Conservation (phyloP, 805 yeast genomes). For the Saccharomycopsis vini region DNA sequence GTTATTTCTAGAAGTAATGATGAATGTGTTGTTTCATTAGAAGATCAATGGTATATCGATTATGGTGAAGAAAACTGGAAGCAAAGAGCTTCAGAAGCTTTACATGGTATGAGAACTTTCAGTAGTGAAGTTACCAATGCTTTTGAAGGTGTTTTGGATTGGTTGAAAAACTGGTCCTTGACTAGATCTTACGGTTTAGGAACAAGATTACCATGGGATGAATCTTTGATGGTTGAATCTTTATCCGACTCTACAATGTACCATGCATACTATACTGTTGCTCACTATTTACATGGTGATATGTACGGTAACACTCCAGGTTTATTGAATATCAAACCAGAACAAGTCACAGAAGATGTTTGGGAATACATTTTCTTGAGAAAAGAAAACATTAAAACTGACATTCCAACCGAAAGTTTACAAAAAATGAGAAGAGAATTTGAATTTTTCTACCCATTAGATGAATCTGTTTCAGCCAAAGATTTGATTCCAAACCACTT, state of each 20-base stretch:
- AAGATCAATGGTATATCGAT: slow-evolving; percentile 97
- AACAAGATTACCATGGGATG: slow-evolving; percentile 94
- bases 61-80: slow-evolving; percentile 95
- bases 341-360: slow-evolving; percentile 85
- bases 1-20: slow-evolving; percentile 96
- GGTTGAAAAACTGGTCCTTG: slow-evolving; percentile 98
- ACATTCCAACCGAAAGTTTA: slow-evolving; percentile 60
- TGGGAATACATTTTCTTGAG: slow-evolving; percentile 85
- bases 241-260: slow-evolving; percentile 92
- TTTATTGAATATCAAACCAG: slow-evolving; percentile 62
- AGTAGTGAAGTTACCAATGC: slow-evolving; percentile 80
- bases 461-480: slow-evolving; percentile 86
- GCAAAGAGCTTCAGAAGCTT: slow-evolving; percentile 67
- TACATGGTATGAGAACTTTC: slow-evolving; percentile 67
- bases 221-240: slow-evolving; percentile 85
- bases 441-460: slow-evolving; percentile 94
- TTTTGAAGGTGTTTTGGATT: slow-evolving; percentile 86
- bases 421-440: slow-evolving; percentile 81
- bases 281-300: slow-evolving; percentile 79
- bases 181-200: slow-evolving; percentile 96
- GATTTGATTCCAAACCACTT: slow-evolving; percentile 96
- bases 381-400: slow-evolving; percentile 45
- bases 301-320: slow-evolving; percentile 75
- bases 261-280: slow-evolving; percentile 88
- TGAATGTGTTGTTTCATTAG: slow-evolving; percentile 90